Evolutionary conservation across 345 rosid genomes (phyloP).

Genomic region (Ceriops zippeliana): DNA sequence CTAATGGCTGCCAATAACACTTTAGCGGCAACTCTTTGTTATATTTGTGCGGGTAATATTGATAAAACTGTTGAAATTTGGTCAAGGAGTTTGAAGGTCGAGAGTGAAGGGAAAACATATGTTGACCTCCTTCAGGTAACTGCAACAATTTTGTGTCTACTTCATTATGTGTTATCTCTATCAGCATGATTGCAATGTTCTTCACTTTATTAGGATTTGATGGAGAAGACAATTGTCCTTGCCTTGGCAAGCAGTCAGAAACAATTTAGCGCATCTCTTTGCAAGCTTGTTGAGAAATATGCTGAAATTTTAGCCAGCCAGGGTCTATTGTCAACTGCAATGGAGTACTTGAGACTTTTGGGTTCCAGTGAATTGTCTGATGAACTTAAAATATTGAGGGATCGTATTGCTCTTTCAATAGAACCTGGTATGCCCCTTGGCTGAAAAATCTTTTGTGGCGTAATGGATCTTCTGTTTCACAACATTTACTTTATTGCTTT

Average conservation of each 20-base stretch:
- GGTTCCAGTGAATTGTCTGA: conserved; percentile 84
- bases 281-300: conserved; percentile 96
- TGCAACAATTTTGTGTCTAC: conserved; percentile 22
- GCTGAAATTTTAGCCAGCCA: conserved; percentile 98
- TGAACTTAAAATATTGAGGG: conserved; percentile 78
- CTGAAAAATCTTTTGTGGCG: background rate
- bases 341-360: conserved; percentile 89
- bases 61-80: conserved; percentile 99
- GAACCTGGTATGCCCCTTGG: conserved; percentile 57
- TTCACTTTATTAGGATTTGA: conserved; percentile 65
- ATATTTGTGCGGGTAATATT: conserved; percentile 92
- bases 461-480: background rate
- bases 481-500: background rate
- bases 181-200: conserved; percentile 10
- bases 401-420: conserved; percentile 66
- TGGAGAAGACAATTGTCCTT: conserved; percentile 98
- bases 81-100: conserved; percentile 75
- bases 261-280: conserved; percentile 84
- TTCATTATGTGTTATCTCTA: conserved; percentile 7
- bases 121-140: conserved; percentile 91
- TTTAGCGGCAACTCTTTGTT: conserved; percentile 91
- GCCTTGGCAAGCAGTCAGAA: conserved; percentile 93
- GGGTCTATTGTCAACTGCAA: conserved; percentile 77
- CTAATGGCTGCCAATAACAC: conserved; percentile 74
- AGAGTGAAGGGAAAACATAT: conserved; percentile 66